Evolutionary conservation across 2,329 filamentous ascomycete genomes (phyloP).

Genomic region (Colletotrichum chrysophilum): DNA sequence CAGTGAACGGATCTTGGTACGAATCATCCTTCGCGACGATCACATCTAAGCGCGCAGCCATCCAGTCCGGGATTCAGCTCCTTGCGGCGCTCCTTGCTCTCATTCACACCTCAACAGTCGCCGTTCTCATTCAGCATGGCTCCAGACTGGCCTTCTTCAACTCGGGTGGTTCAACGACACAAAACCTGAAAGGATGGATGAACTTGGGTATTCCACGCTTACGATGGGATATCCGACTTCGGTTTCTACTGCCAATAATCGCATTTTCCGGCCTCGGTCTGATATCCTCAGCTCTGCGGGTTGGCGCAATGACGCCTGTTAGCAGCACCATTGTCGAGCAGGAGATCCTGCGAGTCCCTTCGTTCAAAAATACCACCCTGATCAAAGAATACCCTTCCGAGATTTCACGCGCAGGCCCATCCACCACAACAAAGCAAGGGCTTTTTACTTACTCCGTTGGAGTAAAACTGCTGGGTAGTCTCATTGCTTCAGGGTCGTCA

Average conservation of each 20-base stretch:
- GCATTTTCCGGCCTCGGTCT: not conserved
- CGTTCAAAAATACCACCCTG: conserved; percentile 22
- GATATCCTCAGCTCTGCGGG: conserved; percentile 22
- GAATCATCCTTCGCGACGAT: not conserved
- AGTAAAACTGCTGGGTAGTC: conserved; percentile 24
- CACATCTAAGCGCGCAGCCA: not conserved
- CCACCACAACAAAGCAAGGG: conserved; percentile 21
- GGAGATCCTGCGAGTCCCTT: conserved; percentile 24
- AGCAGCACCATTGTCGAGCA: conserved; percentile 4
- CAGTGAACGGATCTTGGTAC: conserved; percentile 4
- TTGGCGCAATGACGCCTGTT: conserved; percentile 27
- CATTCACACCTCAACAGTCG: not conserved
- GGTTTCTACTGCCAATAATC: not conserved
- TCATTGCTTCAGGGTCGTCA: conserved; percentile 25
- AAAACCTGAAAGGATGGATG: not conserved
- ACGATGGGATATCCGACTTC: not conserved
- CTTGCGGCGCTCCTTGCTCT: not conserved
- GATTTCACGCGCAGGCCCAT: conserved; percentile 19
- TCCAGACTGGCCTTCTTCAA: not conserved
- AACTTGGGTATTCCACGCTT: not conserved
- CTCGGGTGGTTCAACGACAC: not conserved
- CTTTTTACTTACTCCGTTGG: conserved; percentile 30
- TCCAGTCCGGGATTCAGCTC: conserved; percentile 2
- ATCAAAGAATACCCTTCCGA: conserved; percentile 29
- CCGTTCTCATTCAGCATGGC: conserved; percentile 4